A percentile compares a stretch with the other conserved stretches of the same genome.
phyloP scores from a whole-genome alignment of 805 yeast genomes.

The Candida pseudofarinosa region DNA sequence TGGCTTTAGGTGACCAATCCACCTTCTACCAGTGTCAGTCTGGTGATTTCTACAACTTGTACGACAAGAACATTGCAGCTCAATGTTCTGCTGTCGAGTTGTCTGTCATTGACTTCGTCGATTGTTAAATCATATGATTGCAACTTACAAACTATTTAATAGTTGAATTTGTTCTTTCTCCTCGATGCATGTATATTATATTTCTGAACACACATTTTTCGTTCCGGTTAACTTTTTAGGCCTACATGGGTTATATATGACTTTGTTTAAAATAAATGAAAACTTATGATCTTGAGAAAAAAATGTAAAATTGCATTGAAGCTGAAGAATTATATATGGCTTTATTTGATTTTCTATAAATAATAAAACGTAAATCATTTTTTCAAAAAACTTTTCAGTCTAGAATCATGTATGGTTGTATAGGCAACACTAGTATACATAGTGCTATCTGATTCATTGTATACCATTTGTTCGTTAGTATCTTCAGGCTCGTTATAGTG shows the following conservation, averaged over 20 bases:
- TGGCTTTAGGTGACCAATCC: conserved; percentile 60
- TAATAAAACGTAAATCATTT: conserved; percentile 10
- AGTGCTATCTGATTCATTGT: conserved; percentile 33
- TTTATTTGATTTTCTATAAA: neutral
- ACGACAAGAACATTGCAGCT: conserved; percentile 54
- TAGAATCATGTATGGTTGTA: conserved; percentile 38
- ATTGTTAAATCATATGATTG: conserved; percentile 35
- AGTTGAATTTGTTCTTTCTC: neutral
- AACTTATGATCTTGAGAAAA: neutral
- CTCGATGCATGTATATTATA: neutral
- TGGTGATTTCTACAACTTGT: conserved; percentile 76
- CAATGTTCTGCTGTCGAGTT: conserved; percentile 65
- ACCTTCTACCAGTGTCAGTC: conserved; percentile 72
- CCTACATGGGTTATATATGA: neutral
- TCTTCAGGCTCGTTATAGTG: conserved; percentile 60
- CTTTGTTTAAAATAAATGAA: neutral
- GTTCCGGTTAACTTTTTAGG: neutral
- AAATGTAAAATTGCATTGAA: neutral
- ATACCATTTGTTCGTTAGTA: conserved; percentile 40
- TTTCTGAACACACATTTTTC: neutral
- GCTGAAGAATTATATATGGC: neutral
- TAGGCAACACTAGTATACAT: conserved; percentile 55
- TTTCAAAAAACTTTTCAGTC: conserved; percentile 30
- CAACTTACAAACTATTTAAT: neutral
- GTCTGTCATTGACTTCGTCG: conserved; percentile 52